Evolutionary conservation across 345 rosid genomes (phyloP).

Genomic region (Pistacia vera): DNA sequence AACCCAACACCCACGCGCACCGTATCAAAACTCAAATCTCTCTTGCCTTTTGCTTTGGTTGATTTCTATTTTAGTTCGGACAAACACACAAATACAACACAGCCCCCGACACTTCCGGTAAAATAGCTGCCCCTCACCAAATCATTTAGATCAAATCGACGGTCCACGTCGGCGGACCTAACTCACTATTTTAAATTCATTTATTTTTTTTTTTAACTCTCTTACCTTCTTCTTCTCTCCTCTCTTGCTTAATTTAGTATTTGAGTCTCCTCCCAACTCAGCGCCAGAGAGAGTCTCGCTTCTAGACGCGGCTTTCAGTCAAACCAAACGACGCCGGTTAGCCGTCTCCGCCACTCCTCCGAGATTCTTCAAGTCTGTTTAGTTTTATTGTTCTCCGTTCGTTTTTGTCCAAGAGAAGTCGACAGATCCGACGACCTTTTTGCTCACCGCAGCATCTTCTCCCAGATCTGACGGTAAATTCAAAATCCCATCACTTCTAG

Average conservation of each 20-base stretch:
- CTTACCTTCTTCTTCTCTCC: neutral
- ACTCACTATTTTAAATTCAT: constrained; percentile 13
- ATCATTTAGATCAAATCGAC: constrained; percentile 13
- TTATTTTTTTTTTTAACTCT: neutral
- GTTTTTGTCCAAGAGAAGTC: neutral
- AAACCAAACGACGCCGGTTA: constrained; percentile 9
- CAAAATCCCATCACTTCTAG: neutral
- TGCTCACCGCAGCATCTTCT: neutral
- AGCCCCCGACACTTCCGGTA: constrained; percentile 20
- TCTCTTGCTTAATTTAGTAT: neutral
- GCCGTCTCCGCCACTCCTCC: neutral
- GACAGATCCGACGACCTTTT: constrained; percentile 27
- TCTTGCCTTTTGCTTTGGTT: neutral
- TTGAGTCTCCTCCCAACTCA: neutral
- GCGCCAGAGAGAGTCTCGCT: constrained; percentile 10
- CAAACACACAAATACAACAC: neutral
- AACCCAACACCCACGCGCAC: constrained; percentile 8
- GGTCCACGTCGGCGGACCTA: constrained; percentile 18
- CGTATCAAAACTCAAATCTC: neutral
- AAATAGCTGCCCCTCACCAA: constrained; percentile 23
- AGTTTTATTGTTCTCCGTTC: neutral
- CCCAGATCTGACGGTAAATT: constrained; percentile 38
- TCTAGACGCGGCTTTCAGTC: neutral
- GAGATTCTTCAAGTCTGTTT: neutral
- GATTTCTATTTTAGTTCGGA: constrained; percentile 14